phyloP scores from a whole-genome alignment of 2,329 filamentous ascomycete species.

The Ophioceras dolichostomum region DNA sequence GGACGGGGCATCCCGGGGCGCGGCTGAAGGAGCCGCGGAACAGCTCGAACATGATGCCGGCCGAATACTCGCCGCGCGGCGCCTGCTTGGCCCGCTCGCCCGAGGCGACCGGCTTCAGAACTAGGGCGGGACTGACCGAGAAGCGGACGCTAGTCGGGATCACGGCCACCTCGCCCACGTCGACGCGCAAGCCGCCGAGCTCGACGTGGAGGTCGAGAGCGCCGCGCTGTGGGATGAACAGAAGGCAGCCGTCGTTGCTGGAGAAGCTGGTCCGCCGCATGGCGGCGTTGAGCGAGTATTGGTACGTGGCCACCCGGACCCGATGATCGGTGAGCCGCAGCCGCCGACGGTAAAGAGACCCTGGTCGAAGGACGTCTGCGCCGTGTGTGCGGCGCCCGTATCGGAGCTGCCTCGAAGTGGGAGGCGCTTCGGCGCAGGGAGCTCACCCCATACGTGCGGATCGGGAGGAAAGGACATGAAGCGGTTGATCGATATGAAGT shows the following conservation, averaged over 20 bases:
- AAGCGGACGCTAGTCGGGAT: slow-evolving; percentile 54
- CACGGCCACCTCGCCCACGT: slow-evolving; percentile 55
- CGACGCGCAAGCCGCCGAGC: slow-evolving; percentile 41
- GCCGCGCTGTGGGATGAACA: slow-evolving; percentile 54
- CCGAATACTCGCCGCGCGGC: slow-evolving; percentile 11
- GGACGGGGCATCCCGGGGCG: slow-evolving; percentile 52
- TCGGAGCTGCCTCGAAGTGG: no score
- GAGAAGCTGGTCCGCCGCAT: slow-evolving; percentile 35
- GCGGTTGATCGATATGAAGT: no score
- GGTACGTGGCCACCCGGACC: slow-evolving; percentile 33
- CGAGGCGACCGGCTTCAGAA: slow-evolving; percentile 2
- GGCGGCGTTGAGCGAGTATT: slow-evolving; percentile 30
- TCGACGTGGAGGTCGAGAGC: slow-evolving; percentile 57
- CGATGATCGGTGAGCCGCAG: slow-evolving; percentile 31
- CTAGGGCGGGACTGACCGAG: slow-evolving; percentile 41
- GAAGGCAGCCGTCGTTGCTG: slow-evolving; percentile 53
- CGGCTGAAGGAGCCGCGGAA: slow-evolving; percentile 53
- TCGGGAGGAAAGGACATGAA: no score
- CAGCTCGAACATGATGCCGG: slow-evolving; percentile 54
- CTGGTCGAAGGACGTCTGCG: slow-evolving; percentile 9
- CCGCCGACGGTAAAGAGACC: slow-evolving; percentile 36
- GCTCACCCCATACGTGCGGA: no score
- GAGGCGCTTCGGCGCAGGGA: no score
- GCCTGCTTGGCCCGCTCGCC: no score
- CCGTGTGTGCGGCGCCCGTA: no score